phyloP scores from a whole-genome alignment of 169 alveolate genomes.

The Eimeria tenella region DNA sequence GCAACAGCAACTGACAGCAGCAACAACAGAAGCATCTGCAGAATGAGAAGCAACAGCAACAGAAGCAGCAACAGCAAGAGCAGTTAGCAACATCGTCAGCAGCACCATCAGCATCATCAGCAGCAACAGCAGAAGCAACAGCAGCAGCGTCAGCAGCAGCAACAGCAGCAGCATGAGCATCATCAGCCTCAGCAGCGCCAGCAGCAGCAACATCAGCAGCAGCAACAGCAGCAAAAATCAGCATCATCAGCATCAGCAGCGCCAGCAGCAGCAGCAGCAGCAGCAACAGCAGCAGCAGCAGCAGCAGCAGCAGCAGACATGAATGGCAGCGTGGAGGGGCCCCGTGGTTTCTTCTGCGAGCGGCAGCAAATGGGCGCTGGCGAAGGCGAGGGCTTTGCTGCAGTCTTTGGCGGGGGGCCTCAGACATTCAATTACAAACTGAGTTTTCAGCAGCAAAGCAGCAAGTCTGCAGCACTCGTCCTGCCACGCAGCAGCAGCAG shows the following conservation, averaged over 20 bases:
- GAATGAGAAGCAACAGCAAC: neutral
- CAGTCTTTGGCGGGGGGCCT: neutral
- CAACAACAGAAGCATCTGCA: conserved; percentile 48
- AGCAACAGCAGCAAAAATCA: neutral
- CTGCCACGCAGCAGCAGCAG: neutral
- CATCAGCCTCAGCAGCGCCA: too few species aligned
- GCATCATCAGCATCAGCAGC: neutral
- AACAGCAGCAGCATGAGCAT: too few species aligned
- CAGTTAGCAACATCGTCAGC: neutral
- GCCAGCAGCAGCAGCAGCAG: neutral
- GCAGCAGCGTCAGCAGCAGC: too few species aligned
- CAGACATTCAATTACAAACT: neutral
- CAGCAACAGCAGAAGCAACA: too few species aligned
- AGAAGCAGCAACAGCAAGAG: conserved; percentile 23
- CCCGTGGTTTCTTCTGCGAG: neutral
- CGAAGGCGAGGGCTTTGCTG: neutral
- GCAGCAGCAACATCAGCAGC: neutral
- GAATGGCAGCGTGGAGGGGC: neutral
- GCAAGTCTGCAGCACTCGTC: neutral
- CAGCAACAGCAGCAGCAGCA: conserved; percentile 3
- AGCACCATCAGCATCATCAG: conserved; percentile 9
- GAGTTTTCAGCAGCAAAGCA: neutral
- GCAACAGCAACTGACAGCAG: too few species aligned
- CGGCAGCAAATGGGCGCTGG: neutral
- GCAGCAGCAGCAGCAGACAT: conserved; percentile 4